Conservation (phyloP, 306 rosid species). For the Mucuna pruriens region DNA sequence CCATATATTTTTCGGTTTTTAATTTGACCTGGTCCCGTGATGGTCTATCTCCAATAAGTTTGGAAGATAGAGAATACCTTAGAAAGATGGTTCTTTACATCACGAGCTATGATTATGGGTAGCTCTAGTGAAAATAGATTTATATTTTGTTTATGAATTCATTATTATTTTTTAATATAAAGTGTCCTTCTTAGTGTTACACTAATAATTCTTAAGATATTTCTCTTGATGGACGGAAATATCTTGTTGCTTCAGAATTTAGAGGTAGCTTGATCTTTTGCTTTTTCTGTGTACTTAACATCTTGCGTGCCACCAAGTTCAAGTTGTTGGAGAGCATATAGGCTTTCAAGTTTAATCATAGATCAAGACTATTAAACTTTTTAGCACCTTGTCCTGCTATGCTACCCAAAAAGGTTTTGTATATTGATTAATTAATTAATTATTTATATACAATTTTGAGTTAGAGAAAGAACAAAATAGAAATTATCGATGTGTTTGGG, state of each 20-base stretch:
- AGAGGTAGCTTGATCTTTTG: background rate
- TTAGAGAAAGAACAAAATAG: background rate
- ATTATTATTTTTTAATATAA: background rate
- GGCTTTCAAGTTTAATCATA: no score
- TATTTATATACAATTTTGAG: background rate
- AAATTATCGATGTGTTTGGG: background rate
- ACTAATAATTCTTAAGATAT: background rate
- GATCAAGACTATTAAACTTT: no score
- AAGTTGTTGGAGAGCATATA: background rate
- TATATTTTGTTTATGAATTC: background rate
- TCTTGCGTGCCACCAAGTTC: background rate
- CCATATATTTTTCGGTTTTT: background rate
- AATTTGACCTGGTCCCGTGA: background rate
- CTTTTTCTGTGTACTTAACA: background rate
- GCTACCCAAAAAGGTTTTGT: background rate
- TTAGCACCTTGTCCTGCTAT: constrained; percentile 2
- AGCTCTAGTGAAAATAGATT: background rate
- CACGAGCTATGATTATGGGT: background rate
- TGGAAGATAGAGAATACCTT: constrained; percentile 15
- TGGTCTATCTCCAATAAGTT: constrained; percentile 2
- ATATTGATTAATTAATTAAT: no score
- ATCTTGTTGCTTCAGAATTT: constrained; percentile 11
- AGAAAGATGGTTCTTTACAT: background rate
- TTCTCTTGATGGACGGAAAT: background rate
- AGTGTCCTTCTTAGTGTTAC: background rate